Base-by-base conservation (phyloP, 768 basidiomycete species). In the Lyophyllum semitale region DNA sequence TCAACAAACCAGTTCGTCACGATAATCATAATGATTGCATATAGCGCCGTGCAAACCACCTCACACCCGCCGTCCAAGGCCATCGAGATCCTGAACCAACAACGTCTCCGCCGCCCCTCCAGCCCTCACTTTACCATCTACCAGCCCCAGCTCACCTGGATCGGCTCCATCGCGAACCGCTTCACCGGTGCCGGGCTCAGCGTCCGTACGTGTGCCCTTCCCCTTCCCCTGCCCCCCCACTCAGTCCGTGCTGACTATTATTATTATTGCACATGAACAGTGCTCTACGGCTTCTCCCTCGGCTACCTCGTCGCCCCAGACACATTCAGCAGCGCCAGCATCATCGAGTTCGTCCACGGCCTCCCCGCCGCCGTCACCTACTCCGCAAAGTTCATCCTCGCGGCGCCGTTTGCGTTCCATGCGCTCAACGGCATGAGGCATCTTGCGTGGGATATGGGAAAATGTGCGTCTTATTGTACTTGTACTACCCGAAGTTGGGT, bases 71-170 rank as follows among this genome's bases (percentile, higher is more conserved):
- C 88, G 1, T 77, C 85, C 0, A 79, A 84, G 0, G 73, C 77
- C 9, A 67, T 75, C 32, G 78, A 77, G 4, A 89, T 94, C 59
- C 78, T 98, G 63, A 96, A 98, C 80, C 72, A 82, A 61, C 95
- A 98, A 71, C 90, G 97, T 60, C 74, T 92, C 47, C 77, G 78
- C 46, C 89, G 97, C n/a, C 96, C 97, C 17, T 90, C 82, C 58
- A 91, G 89, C 65, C 97, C 97, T 8, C 95, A 98, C 71, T 90
- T 94, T 68, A 94, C 94, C 53, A 98, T 99, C 73, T 99, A 99
- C 76, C 89, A 95, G 67, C 91, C 89, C 1, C 93, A 98, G 73
- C 72, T 98, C 44, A 98, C 96, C 32, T 96, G 93, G 92, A 13
- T 91, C 51, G 80, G 74, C 4, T 97, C 94, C 17, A 93, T 96